These are phyloP conservation scores for Lactarius deliciosus DNA, from an alignment of 768 basidiomycete genomes.

Conservation along the genomic window DNA sequence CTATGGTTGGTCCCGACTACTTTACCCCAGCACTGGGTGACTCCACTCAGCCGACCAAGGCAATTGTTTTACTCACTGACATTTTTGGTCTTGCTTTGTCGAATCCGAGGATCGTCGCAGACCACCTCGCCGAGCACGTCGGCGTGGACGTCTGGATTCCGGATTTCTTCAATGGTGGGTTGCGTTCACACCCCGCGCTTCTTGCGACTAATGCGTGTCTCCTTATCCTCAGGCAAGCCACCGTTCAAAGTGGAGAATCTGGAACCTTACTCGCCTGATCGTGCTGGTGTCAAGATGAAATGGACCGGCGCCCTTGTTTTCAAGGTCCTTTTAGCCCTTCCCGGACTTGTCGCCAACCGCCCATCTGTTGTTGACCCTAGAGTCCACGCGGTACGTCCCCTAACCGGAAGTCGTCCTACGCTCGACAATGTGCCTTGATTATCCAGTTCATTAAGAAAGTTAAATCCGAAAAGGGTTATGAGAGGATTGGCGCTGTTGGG, in stretches of 20 bases:
- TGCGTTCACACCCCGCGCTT: neutral
- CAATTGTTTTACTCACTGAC: constrained; percentile 56
- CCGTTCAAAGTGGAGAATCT: constrained; percentile 33
- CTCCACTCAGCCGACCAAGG: constrained; percentile 34
- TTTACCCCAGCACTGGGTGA: constrained; percentile 37
- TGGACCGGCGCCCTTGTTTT: constrained; percentile 28
- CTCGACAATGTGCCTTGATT: neutral
- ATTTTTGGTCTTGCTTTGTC: constrained; percentile 53
- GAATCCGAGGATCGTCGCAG: constrained; percentile 58
- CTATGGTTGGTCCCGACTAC: constrained; percentile 45
- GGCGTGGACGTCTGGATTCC: constrained; percentile 65
- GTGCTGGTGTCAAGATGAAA: constrained; percentile 33
- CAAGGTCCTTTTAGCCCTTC: constrained; percentile 32
- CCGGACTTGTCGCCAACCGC: constrained; percentile 31
- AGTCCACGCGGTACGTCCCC: constrained; percentile 30
- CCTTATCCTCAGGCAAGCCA: constrained; percentile 34
- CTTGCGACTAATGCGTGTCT: neutral
- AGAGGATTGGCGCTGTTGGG: constrained; percentile 46
- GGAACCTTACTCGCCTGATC: constrained; percentile 35
- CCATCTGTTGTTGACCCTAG: constrained; percentile 35
- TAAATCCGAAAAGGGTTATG: constrained; percentile 41
- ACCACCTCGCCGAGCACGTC: constrained; percentile 48
- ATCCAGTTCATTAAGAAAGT: constrained; percentile 40
- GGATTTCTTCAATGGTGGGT: constrained; percentile 55
- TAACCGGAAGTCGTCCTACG: neutral